Conservation (phyloP, 176 grass and related monocot species). For the Carex pumila region DNA sequence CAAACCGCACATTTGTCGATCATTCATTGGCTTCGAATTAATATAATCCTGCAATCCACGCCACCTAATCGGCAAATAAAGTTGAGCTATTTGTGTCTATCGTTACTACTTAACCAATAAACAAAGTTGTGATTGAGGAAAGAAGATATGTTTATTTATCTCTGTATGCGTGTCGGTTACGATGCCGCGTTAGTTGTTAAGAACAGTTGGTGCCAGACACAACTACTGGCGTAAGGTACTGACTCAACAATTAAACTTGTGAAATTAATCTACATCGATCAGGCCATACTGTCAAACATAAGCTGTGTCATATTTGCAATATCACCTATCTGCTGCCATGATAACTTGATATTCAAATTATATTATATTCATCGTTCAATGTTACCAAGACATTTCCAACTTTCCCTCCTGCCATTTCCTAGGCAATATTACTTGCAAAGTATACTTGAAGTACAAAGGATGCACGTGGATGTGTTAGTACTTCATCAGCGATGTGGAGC, state of each 20-base stretch:
- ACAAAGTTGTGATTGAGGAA: not conserved
- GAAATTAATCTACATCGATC: not conserved
- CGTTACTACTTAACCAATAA: not conserved
- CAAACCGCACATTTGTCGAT: not conserved
- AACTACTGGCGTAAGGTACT: not conserved
- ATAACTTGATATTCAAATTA: not conserved
- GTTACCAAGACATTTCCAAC: not conserved
- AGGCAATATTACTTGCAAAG: not conserved
- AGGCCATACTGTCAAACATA: not conserved
- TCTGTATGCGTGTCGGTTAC: not conserved
- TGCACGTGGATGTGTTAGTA: not conserved
- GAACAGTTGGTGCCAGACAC: not conserved
- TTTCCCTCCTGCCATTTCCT: not conserved
- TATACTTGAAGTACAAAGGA: not conserved
- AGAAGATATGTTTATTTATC: not conserved
- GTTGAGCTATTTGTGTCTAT: not conserved
- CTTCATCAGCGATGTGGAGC: not conserved
- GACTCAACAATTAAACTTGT: not conserved
- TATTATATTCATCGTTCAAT: not conserved
- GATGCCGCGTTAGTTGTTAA: not conserved
- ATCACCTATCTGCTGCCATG: not conserved
- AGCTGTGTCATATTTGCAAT: not conserved
- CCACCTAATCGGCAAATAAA: not conserved
- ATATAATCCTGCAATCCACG: not conserved
- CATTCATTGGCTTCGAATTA: not conserved